Evolutionary conservation across 139 green algal species (phyloP), one percentile per base, ranked within the genome.

Genomic region (Ettlia oleoabundans): DNA sequence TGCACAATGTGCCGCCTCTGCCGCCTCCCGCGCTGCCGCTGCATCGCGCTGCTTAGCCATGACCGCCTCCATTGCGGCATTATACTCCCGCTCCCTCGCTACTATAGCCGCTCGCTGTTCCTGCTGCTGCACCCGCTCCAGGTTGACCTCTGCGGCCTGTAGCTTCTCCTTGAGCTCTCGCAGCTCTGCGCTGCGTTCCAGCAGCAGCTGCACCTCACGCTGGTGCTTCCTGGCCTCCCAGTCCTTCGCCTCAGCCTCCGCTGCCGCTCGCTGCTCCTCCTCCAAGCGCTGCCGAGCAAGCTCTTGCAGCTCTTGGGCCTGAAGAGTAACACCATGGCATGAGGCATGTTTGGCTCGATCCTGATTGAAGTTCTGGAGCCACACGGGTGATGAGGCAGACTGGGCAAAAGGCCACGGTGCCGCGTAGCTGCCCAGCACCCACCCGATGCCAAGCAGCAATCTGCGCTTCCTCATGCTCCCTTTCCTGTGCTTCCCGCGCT

Each of bases 81-180:
- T 38, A n/a, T 81, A 81, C 75, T 81, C 75, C 0, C 40, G 58
- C 58, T 81, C 75, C 15, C 58, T 28, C 28, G 58, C 58, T 7
- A 19, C 38, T 8, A 81, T 32, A 13, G n/a, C 58, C 1, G 38
- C 75, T 15, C 58, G 55, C 75, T 81, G 75, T 38, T 72, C 58
- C 58, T 35, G 40, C 58, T 81, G 75, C 75, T 81, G 75, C 38
- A 30, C 32, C 15, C 75, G 75, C 55, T 61, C 75, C 13, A 62
- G 26, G 55, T 70, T 81, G 30, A 84, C 58, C 62, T 76, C 70
- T 19, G 78, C 78, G 2, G 66, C 51, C 3, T 65, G 47, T 35
- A 83, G 78, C 80, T 83, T 61, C 68, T 83, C 67, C 62, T 80
- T 74, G n/a, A 85, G 82, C 37, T 74, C 30, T 33, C 85, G 81